Percentiles rank a stretch among this genome's conserved stretches.
Conservation (phyloP, 2,329 filamentous ascomycete species). For the Colletotrichum lindemuthianum region DNA sequence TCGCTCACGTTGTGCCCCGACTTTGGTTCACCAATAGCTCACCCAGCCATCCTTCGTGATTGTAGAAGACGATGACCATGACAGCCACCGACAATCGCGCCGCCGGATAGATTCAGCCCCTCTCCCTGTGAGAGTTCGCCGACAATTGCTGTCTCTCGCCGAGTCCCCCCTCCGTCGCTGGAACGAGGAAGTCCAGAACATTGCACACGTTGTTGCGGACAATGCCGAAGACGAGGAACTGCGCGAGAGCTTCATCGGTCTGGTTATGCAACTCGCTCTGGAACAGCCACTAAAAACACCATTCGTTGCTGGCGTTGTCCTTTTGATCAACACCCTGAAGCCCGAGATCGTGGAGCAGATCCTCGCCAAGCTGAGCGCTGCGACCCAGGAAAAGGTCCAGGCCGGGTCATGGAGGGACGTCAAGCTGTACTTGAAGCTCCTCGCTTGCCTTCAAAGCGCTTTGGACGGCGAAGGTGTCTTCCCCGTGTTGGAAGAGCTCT, state of each 20-base stretch:
- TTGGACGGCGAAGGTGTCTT: slow-evolving; percentile 89
- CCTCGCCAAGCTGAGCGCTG: slow-evolving; percentile 68
- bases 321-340: slow-evolving; percentile 82
- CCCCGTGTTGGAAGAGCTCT: slow-evolving; percentile 87
- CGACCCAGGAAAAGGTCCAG: slow-evolving; percentile 74
- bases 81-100: slow-evolving; percentile 70
- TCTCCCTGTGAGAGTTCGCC: slow-evolving; percentile 75
- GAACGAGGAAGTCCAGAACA: slow-evolving; percentile 79
- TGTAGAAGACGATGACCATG: slow-evolving; percentile 79
- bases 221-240: slow-evolving; percentile 88
- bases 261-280: slow-evolving; percentile 78
- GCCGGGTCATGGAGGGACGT: slow-evolving; percentile 87
- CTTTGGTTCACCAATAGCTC: slow-evolving; percentile 17
- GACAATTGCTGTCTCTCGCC: slow-evolving; percentile 81
- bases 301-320: slow-evolving; percentile 85
- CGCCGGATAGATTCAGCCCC: slow-evolving; percentile 78
- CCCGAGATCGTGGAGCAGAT: slow-evolving; percentile 78
- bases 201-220: slow-evolving; percentile 81
- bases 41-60: slow-evolving; percentile 40
- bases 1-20: slow-evolving; percentile 16
- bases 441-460: slow-evolving; percentile 85
- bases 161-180: slow-evolving; percentile 83
- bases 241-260: slow-evolving; percentile 75
- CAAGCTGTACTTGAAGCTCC: slow-evolving; percentile 88
- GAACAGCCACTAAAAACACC: slow-evolving; percentile 99